Conservation (phyloP, 345 rosid species). For the Linum lewisii region DNA sequence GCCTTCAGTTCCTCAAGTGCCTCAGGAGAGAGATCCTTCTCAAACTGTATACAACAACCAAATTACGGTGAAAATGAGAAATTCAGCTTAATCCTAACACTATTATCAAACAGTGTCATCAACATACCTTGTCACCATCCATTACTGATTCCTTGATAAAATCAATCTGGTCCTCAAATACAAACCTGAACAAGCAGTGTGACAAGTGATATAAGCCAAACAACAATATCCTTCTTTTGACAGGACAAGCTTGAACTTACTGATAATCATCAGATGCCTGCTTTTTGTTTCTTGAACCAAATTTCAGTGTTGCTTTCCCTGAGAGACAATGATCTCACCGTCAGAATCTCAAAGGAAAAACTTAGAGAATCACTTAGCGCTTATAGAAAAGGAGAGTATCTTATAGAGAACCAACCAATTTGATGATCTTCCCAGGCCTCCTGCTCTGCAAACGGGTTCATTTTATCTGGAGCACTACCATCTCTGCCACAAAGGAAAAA, state of each 20-base stretch:
- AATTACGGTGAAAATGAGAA: neutral
- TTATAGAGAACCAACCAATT: constrained; percentile 46
- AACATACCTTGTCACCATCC: constrained; percentile 73
- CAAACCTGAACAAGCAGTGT: constrained; percentile 39
- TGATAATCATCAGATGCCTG: constrained; percentile 58
- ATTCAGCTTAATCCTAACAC: constrained; percentile 2
- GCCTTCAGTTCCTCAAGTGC: constrained; percentile 32
- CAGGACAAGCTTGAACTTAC: constrained; percentile 30
- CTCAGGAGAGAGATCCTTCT: constrained; percentile 31
- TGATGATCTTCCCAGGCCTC: constrained; percentile 99
- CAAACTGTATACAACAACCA: constrained; percentile 35
- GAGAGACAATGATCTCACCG: constrained; percentile 20
- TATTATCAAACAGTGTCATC: constrained; percentile 8
- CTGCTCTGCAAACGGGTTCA: constrained; percentile 98
- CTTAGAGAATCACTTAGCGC: neutral
- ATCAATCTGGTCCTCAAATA: constrained; percentile 93
- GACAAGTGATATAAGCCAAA: too few species aligned
- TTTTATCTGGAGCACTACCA: constrained; percentile 57
- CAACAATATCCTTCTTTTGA: neutral
- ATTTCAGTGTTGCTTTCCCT: constrained; percentile 77
- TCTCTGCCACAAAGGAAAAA: constrained; percentile 36
- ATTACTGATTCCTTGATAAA: constrained; percentile 77
- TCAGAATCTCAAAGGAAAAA: constrained; percentile 11
- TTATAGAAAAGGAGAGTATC: neutral
- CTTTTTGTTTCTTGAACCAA: constrained; percentile 76